Conservation (phyloP, 2,329 filamentous ascomycete species). For the Byssoonygena ceratinophila region DNA sequence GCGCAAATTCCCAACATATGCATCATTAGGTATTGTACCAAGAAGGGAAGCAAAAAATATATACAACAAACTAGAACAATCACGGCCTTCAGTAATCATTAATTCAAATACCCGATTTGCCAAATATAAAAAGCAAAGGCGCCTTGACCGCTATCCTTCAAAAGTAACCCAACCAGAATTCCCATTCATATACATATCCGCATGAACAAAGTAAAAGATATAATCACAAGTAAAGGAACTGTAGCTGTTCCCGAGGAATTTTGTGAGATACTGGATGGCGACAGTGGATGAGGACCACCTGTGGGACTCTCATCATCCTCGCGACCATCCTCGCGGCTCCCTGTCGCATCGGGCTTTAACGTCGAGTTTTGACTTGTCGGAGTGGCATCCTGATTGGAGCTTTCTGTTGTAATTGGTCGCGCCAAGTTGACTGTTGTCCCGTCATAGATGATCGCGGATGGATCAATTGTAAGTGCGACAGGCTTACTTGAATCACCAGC, state of each 20-base stretch:
- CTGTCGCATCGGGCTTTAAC: background rate
- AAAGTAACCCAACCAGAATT: background rate
- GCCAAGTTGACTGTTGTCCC: slow-evolving; percentile 7
- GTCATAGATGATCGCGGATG: slow-evolving; percentile 10
- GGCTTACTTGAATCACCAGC: background rate
- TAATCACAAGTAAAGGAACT: background rate
- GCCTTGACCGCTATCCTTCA: background rate
- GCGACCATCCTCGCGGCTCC: background rate
- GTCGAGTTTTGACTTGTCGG: background rate
- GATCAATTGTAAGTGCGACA: slow-evolving; percentile 10
- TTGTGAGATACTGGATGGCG: slow-evolving; percentile 1
- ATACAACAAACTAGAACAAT: background rate
- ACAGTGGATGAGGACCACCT: background rate
- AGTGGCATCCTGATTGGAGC: background rate
- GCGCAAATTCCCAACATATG: too few relatives aligned
- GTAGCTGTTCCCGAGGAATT: background rate
- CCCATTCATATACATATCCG: background rate
- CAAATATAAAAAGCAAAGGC: background rate
- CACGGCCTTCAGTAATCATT: background rate
- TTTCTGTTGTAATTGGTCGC: background rate
- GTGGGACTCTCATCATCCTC: background rate
- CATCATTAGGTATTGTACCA: too few relatives aligned
- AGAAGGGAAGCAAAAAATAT: background rate
- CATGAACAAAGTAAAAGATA: background rate
- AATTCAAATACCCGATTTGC: background rate